phyloP scores from a whole-genome alignment of 1,139 yeast species.

The Suhomyces bolitotheri region DNA sequence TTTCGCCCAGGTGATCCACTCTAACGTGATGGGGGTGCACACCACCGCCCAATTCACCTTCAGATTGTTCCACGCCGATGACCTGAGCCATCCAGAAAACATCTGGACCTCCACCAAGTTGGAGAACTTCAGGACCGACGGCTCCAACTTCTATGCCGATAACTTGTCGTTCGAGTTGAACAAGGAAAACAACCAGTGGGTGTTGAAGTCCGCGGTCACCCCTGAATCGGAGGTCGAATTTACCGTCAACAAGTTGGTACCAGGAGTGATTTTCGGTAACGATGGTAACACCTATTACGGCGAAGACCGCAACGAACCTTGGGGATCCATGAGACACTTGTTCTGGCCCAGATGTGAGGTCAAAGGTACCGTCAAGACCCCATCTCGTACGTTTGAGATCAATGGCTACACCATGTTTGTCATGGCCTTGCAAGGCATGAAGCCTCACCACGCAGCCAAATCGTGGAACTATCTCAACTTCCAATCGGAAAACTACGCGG shows the following conservation, averaged over 20 bases:
- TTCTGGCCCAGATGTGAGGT: conserved; percentile 92
- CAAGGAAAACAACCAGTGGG: conserved; percentile 56
- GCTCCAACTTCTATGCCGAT: conserved; percentile 80
- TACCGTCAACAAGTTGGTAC: conserved; percentile 58
- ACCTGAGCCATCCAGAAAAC: conserved; percentile 32
- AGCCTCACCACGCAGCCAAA: conserved; percentile 98
- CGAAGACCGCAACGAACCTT: conserved; percentile 74
- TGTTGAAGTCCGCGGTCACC: conserved; percentile 64
- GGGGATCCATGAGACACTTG: conserved; percentile 96
- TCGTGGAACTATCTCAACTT: conserved; percentile 93
- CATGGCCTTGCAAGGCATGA: conserved; percentile 99
- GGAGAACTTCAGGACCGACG: conserved; percentile 75
- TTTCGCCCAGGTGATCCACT: conserved; percentile 91
- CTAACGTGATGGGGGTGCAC: conserved; percentile 84
- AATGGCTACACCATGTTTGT: conserved; percentile 80
- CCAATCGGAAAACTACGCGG: conserved; percentile 74
- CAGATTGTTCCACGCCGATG: conserved; percentile 60
- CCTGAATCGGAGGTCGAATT: conserved; percentile 75
- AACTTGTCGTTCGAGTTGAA: conserved; percentile 61
- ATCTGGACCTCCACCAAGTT: conserved; percentile 91
- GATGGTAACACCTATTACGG: conserved; percentile 88
- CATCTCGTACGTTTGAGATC: conserved; percentile 30
- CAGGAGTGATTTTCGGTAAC: conserved; percentile 87
- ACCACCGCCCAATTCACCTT: conserved; percentile 96
- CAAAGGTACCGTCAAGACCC: conserved; percentile 57